These are phyloP conservation scores for Pythium sukuiense DNA, from an alignment of 352 stramenopile species.

Conservation along the genomic window DNA sequence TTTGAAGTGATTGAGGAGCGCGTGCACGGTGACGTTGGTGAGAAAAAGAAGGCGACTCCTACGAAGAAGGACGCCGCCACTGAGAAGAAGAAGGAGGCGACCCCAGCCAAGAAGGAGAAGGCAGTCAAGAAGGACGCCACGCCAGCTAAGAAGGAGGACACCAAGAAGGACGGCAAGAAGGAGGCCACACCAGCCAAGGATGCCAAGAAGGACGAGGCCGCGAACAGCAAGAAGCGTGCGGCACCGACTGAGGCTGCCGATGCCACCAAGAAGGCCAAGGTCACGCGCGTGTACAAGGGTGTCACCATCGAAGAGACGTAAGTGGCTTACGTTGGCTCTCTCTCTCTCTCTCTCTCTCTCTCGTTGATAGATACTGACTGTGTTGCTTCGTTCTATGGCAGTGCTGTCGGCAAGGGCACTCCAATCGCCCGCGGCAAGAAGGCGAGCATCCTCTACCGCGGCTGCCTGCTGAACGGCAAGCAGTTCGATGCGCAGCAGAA, in stretches of 20 bases:
- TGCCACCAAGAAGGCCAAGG: conserved; percentile 80
- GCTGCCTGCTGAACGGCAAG: conserved; percentile 81
- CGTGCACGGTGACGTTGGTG: conserved; percentile 43
- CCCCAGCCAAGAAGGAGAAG: conserved; percentile 30
- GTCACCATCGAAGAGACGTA: conserved; percentile 81
- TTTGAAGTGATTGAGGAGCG: conserved; percentile 83
- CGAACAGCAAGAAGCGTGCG: conserved; percentile 67
- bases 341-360: no score
- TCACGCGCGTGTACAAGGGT: conserved; percentile 65
- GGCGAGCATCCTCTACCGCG: conserved; percentile 81
- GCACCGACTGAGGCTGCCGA: conserved; percentile 57
- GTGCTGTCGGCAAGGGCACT: conserved; percentile 71
- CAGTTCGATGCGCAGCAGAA: conserved; percentile 82
- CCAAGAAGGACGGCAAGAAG: conserved; percentile 34
- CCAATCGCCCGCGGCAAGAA: conserved; percentile 61
- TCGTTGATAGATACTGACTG: no score
- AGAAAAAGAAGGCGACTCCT: conserved; percentile 32
- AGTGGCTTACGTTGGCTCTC: no score
- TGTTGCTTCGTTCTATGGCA: no score
- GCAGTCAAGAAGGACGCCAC: conserved; percentile 24
- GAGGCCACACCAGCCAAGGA: conserved; percentile 22
- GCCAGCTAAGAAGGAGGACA: conserved; percentile 12
- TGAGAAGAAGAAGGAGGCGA: no score
- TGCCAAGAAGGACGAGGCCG: conserved; percentile 38
- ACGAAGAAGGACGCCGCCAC: no score